Percentiles rank a stretch among this genome's conserved stretches.
Conservation (phyloP, 805 yeast species). For the Millerozyma acaciae region DNA sequence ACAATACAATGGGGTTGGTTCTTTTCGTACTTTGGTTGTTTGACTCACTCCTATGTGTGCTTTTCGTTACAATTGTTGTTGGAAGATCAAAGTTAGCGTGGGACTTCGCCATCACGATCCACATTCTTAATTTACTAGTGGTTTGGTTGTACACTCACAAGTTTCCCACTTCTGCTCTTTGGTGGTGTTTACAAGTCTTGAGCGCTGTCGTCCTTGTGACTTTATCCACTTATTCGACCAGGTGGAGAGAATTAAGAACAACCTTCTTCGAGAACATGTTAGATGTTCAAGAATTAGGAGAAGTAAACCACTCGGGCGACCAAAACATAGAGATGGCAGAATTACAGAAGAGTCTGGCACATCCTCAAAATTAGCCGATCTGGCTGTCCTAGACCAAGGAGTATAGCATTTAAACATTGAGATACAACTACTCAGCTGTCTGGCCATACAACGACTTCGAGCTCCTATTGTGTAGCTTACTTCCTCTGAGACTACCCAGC, state of each 20-base stretch:
- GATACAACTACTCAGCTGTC: too few species aligned
- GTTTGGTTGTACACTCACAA: constrained; percentile 61
- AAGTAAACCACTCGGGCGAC: constrained; percentile 13
- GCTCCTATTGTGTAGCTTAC: too few species aligned
- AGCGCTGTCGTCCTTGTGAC: constrained; percentile 69
- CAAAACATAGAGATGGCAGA: constrained; percentile 18
- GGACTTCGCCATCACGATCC: constrained; percentile 95
- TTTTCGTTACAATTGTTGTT: constrained; percentile 80
- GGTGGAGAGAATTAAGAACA: constrained; percentile 87
- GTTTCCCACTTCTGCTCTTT: constrained; percentile 67
- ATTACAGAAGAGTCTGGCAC: constrained; percentile 6
- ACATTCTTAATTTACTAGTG: constrained; percentile 69
- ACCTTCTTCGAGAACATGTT: constrained; percentile 84
- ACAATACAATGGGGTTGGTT: constrained; percentile 77
- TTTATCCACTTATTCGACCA: constrained; percentile 83
- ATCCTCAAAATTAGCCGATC: too few species aligned
- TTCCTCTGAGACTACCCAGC: too few species aligned
- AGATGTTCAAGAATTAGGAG: constrained; percentile 54
- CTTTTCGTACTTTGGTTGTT: constrained; percentile 74
- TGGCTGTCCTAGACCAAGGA: too few species aligned
- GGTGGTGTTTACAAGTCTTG: constrained; percentile 80
- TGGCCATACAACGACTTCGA: too few species aligned
- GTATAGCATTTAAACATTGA: too few species aligned
- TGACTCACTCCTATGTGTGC: constrained; percentile 77
- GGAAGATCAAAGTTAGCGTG: constrained; percentile 92